Base-by-base conservation (phyloP, 73 alveolate genomes). In the Blepharisma japonicum region DNA sequence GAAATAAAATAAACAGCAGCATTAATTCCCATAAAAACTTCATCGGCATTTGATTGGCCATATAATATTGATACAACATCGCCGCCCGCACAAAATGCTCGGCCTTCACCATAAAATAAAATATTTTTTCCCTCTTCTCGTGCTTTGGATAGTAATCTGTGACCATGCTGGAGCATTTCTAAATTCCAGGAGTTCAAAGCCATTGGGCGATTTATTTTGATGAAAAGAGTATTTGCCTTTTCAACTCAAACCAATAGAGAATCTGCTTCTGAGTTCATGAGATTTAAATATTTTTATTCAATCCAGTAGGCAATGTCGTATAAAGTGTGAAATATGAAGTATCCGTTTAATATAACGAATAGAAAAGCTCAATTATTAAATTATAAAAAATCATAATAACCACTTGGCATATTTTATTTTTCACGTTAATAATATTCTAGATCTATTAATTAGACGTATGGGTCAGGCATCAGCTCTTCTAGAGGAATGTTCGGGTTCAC, bases 391-490 rank as follows among this genome's bases (percentile, higher is more conserved):
- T 32, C 42, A 32, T 32, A 32, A 32, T 32, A 32, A 32, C 42
- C 42, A 32, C n/a, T 32, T 32, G 3, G 42, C 42, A 1, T 1
- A 32, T 1, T 32, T 32, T 32, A 32, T 32, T 32, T 32, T 32
- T 32, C 3, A 32, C 42, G 3, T 3, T 1, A 32, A 1, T 32
- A 3, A 32, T 32, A 32, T 32, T n/a, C 42, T 32, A 32, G 42
- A 32, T 32, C 42, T 32, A 32, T 32, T 32, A 32, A 32, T 32
- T 32, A 32, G 42, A 32, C 42, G 42, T 32, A 32, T 32, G 42
- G 42, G 68, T 87, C 94, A 45, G 94, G 89, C 68, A 89, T 84
- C 39, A 87, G 76, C 23, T 85, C 81, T 50, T 80, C 80, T 45
- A 84, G 83, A 14, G 83, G n/a, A 7, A 56, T 68, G 14, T 70